Conservation (phyloP, 1,284 basidiomycete genomes). For the Naganishia cerealis region DNA sequence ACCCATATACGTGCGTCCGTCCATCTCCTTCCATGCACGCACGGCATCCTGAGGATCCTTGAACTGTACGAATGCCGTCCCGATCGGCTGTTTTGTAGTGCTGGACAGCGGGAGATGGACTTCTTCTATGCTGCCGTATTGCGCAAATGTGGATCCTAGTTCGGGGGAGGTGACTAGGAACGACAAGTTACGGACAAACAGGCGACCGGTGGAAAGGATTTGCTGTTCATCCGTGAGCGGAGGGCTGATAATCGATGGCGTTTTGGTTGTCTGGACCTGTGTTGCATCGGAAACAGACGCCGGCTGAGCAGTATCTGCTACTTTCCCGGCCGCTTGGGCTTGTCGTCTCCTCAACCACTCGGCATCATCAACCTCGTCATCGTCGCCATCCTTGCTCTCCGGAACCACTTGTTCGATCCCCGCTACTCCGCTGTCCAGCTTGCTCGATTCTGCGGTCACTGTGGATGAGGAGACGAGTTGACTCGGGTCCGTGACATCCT, state of each 20-base stretch:
- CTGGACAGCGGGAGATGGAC: constrained; percentile 77
- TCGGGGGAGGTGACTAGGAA: constrained; percentile 79
- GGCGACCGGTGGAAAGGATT: constrained; percentile 73
- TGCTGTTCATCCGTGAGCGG: constrained; percentile 57
- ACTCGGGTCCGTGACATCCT: constrained; percentile 32
- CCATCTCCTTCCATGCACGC: constrained; percentile 72
- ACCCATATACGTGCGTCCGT: constrained; percentile 87
- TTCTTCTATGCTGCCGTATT: constrained; percentile 73
- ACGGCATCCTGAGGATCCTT: constrained; percentile 66
- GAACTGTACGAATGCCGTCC: constrained; percentile 77
- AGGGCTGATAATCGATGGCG: constrained; percentile 37
- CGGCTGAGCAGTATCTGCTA: not conserved
- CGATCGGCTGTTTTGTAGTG: constrained; percentile 70
- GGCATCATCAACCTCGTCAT: constrained; percentile 71
- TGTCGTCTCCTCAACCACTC: constrained; percentile 62
- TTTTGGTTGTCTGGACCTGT: not conserved
- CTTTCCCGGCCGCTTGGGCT: constrained; percentile 39
- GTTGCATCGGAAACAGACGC: not conserved
- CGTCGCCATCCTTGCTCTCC: constrained; percentile 48
- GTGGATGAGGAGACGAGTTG: constrained; percentile 42
- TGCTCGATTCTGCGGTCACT: constrained; percentile 35
- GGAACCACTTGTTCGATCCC: constrained; percentile 40
- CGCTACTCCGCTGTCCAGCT: constrained; percentile 59
- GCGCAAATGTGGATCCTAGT: constrained; percentile 66
- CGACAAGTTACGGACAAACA: constrained; percentile 88